Evolutionary conservation across 2,329 filamentous ascomycete genomes (phyloP), one percentile per base, ranked within the genome.

Genomic region (Exophiala dermatitidis): DNA sequence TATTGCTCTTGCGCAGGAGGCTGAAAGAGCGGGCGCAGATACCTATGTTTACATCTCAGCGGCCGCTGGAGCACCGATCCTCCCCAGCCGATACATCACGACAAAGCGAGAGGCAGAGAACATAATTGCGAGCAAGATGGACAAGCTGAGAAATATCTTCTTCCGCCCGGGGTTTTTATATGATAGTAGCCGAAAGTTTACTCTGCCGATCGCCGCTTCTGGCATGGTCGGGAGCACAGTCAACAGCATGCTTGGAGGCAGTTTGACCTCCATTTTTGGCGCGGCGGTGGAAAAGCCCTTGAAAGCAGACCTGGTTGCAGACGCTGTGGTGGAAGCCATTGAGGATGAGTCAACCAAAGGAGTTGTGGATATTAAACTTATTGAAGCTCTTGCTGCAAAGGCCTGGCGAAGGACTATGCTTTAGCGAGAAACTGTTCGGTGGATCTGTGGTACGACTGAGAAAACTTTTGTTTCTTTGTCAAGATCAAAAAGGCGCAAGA

Each of bases 381-480:
- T 98, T 60, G 88, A 95, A 68, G 79, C 82, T 60, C 71, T 97
- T 63, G 90, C 88, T 7, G 84, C 79, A 55, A 86, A 84, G 67
- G 85, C 83, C 2, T 97, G 93, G 93, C 85, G 93, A 67, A 90
- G 86, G 70, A 83, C 79, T 12, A 97, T 98, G 93, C 70, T 94
- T 62, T 96, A 49, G 56, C 38, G 7, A 5, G 29, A n/a, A 28
- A 32, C 33, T 33, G 32, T 32, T 45, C 29, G 6, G 12, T 28
- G n/a, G 5, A 33, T 34, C n/a, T 32, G n/a, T 30, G 50, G 48
- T 55, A 58, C 19, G 19, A 19, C 19, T 19, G 19, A 19, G 19
- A 19, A 19, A 19, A 19, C 19, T 19, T 19, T 19, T 19, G 19
- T 19, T 19, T 19, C 19, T 19, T 19, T 19, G 19, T 19, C 19